Evolutionary conservation across 192 early-diverging fungal genomes (phyloP).

Genomic region (Linnemannia zychae): DNA sequence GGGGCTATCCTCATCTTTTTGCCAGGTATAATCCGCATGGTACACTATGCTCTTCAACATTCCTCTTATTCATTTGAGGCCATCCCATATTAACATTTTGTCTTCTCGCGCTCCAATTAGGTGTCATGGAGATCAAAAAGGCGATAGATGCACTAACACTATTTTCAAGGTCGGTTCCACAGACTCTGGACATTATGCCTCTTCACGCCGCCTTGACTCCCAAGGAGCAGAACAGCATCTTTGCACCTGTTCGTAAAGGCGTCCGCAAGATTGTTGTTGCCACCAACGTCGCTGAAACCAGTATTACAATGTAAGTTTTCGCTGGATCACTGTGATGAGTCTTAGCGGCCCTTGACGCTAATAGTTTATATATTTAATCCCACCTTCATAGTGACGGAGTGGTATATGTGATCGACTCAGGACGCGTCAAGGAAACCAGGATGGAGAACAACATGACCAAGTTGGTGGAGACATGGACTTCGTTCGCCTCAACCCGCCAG

Average conservation of each 20-base stretch:
- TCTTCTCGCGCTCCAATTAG: slow-evolving; percentile 9
- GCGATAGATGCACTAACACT: slow-evolving; percentile 70
- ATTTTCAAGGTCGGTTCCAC: slow-evolving; percentile 32
- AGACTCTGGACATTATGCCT: slow-evolving; percentile 68
- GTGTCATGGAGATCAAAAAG: slow-evolving; percentile 79
- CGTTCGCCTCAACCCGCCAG: slow-evolving; percentile 72
- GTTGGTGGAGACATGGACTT: slow-evolving; percentile 64
- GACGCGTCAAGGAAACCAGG: slow-evolving; percentile 73
- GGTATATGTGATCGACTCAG: slow-evolving; percentile 79
- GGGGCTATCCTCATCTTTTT: slow-evolving; percentile 79
- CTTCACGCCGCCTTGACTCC: slow-evolving; percentile 79
- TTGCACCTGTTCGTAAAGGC: slow-evolving; percentile 63
- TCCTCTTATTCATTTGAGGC: neutral
- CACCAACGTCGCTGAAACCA: slow-evolving; percentile 87
- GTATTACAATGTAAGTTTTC: slow-evolving; percentile 73
- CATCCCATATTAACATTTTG: neutral
- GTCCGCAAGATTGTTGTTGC: slow-evolving; percentile 79
- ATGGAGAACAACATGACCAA: slow-evolving; percentile 75
- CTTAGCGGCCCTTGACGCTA: neutral
- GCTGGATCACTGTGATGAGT: neutral
- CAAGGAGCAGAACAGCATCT: slow-evolving; percentile 76
- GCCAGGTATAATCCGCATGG: slow-evolving; percentile 59
- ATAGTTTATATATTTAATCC: slow-evolving; percentile 34
- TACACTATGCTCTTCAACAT: neutral
- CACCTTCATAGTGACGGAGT: slow-evolving; percentile 72